Conservation (phyloP, 2,329 filamentous ascomycete genomes). For the Diaporthe aspalathi region DNA sequence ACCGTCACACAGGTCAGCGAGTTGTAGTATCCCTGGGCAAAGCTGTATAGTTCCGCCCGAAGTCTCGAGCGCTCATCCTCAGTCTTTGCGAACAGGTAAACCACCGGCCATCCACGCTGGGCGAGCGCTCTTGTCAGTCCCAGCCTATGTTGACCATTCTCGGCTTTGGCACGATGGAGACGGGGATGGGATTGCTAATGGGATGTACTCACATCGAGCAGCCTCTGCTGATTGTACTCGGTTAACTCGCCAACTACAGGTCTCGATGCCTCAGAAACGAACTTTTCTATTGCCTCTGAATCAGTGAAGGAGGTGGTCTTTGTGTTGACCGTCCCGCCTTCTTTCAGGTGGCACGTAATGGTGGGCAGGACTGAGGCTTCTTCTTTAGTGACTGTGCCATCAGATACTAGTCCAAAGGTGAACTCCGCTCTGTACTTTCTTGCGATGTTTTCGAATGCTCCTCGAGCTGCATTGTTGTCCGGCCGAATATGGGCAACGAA, state of each 20-base stretch:
- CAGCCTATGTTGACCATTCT: neutral
- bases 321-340: constrained; percentile 45
- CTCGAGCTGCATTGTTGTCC: constrained; percentile 40
- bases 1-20: constrained; percentile 50
- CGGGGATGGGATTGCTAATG: neutral
- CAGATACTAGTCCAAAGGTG: constrained; percentile 47
- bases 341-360: constrained; percentile 48
- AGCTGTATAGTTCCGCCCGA: constrained; percentile 45
- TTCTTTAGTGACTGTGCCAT: constrained; percentile 37
- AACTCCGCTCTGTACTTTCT: constrained; percentile 48
- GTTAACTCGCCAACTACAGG: constrained; percentile 50
- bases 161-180: neutral
- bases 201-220: constrained; percentile 48
- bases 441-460: constrained; percentile 45
- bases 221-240: constrained; percentile 47
- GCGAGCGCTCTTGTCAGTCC: constrained; percentile 13
- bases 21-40: constrained; percentile 50
- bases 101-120: constrained; percentile 51
- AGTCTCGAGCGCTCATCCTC: constrained; percentile 46
- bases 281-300: constrained; percentile 43
- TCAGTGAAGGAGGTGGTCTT: constrained; percentile 39
- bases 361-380: constrained; percentile 40
- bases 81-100: constrained; percentile 52
- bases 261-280: constrained; percentile 45
- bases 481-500: constrained; percentile 47